Percentiles rank a stretch among this genome's conserved stretches.
phyloP scores from a whole-genome alignment of 495 filamentous ascomycete species.

The Recurvomyces mirabilis region DNA sequence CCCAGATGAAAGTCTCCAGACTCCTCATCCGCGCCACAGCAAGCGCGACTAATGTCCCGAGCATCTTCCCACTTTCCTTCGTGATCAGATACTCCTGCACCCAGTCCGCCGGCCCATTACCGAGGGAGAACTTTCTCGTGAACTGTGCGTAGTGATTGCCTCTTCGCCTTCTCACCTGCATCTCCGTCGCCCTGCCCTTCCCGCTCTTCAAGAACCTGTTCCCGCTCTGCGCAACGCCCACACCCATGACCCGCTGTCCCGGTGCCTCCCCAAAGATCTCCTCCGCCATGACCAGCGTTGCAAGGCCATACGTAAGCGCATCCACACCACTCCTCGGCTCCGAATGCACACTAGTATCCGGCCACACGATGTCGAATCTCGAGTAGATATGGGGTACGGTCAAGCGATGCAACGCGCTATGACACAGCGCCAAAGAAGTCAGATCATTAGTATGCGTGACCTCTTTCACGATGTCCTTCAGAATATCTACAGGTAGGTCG shows the following conservation, averaged over 20 bases:
- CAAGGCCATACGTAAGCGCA: constrained; percentile 80
- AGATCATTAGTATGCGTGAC: constrained; percentile 85
- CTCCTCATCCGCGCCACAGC: constrained; percentile 78
- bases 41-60: constrained; percentile 80
- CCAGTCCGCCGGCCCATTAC: constrained; percentile 74
- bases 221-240: too few species aligned
- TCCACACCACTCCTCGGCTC: constrained; percentile 70
- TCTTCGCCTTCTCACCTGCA: constrained; percentile 34
- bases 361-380: constrained; percentile 91
- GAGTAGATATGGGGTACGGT: constrained; percentile 82
- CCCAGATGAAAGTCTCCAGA: constrained; percentile 86
- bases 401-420: constrained; percentile 71
- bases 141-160: constrained; percentile 79
- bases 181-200: constrained; percentile 13
- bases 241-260: constrained; percentile 22
- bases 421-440: constrained; percentile 69
- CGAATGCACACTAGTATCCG: constrained; percentile 51
- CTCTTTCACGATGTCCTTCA: constrained; percentile 84
- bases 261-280: constrained; percentile 50
- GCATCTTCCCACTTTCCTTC: constrained; percentile 87
- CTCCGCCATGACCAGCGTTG: constrained; percentile 72
- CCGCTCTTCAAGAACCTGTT: constrained; percentile 4
- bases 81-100: constrained; percentile 78
- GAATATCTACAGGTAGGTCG: constrained; percentile 75
- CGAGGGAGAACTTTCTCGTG: constrained; percentile 80